Evolutionary conservation across 768 basidiomycete species (phyloP).

Genomic region (Serendipita sp.): DNA sequence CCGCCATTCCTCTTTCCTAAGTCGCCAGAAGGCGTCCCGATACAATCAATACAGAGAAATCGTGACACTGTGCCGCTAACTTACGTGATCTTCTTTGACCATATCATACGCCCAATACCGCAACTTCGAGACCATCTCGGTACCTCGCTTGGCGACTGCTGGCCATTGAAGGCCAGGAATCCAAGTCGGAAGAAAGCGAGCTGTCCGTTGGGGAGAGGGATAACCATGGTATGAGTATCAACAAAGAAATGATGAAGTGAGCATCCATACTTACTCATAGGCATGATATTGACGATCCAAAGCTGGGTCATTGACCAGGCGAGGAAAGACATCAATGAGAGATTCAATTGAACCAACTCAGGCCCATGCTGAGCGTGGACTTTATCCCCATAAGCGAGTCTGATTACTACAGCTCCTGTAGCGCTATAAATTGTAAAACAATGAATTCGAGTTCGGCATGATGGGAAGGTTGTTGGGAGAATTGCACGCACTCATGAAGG

Average conservation of each 20-base stretch:
- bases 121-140: slow-evolving; percentile 24
- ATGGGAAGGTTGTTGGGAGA: too few species aligned
- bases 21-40: slow-evolving; percentile 20
- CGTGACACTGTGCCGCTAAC: too few species aligned
- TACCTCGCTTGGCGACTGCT: background rate
- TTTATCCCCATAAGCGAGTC: slow-evolving; percentile 2
- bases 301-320: background rate
- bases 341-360: background rate
- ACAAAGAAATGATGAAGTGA: background rate
- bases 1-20: slow-evolving; percentile 27
- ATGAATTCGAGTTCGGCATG: background rate
- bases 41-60: too few species aligned
- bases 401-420: background rate
- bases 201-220: slow-evolving; percentile 25
- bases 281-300: slow-evolving; percentile 14
- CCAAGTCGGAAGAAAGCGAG: slow-evolving; percentile 14
- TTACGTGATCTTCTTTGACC: slow-evolving; percentile 33
- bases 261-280: slow-evolving; percentile 10
- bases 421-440: background rate
- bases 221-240: slow-evolving; percentile 14
- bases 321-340: background rate
- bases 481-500: background rate
- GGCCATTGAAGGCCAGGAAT: slow-evolving; percentile 13
- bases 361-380: background rate
- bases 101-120: slow-evolving; percentile 30